Base-by-base conservation (phyloP, 2,329 filamentous ascomycete genomes). In the Endothia cerciana region DNA sequence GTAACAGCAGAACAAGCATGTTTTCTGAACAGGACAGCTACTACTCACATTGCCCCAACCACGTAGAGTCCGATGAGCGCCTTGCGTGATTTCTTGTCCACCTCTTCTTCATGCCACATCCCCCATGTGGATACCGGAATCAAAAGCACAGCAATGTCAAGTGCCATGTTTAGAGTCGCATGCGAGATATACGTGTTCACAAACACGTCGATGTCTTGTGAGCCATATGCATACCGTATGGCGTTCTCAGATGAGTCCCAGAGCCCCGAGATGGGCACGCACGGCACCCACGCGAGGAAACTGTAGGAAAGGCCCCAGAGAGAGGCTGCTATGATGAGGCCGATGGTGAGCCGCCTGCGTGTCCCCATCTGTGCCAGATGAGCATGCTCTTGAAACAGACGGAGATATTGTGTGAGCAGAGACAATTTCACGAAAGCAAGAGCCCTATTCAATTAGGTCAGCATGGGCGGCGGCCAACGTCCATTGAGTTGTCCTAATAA, bases 361-460 rank as follows among this genome's bases (percentile, higher is more conserved):
- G 58, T 70, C 8, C 69, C 43, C 17, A 68, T 64, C 13, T 64
- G 63, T 13, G 59, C 30, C 2, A 63, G 28, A n/a, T 66, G 53
- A 15, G 66, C 65, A 17, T 67, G 69, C 22, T 62, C 56, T 11
- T 63, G 36, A 64, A 72, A 72, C 33, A 73, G 62, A 45, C 71
- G 71, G 7, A 73, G 69, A n/a, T 71, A 73, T 28, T 73, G 71
- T 51, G 71, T 70, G 36, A 73, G 70, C 8, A 73, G 63, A 19
- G 69, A 67, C 19, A 72, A 67, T 41, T 73, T 73, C 57, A 73
- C 70, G 28, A 72, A 69, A n/a, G 69, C 59, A 3, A 70, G 68
- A 22, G 71, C 58, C 57, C 57, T 59, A 5, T 33, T 59, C 13
- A 15, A 5, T 45, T 28, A 19, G 36, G 57, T 59, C 57, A 59